Percentiles rank a stretch among this genome's conserved stretches.
Conservation (phyloP, 139 green algal genomes). For the Eudorina sp. region DNA sequence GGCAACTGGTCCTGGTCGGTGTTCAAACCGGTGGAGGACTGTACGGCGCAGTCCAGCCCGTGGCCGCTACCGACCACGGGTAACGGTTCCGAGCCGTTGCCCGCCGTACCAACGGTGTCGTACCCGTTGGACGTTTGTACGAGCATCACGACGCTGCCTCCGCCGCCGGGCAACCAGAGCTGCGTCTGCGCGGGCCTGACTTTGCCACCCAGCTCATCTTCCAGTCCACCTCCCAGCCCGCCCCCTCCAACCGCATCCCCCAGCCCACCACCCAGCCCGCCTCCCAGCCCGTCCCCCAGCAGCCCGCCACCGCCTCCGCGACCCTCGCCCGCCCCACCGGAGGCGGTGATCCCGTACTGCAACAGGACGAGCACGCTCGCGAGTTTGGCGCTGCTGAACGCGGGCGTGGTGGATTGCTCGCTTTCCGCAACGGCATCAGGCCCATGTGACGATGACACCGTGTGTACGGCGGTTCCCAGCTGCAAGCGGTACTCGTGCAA, state of each 20-base stretch:
- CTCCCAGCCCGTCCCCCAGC: too few relatives aligned
- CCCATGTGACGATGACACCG: not conserved
- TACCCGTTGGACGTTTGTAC: too few relatives aligned
- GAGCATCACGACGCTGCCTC: too few relatives aligned
- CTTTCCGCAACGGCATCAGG: not conserved
- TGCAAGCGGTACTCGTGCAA: slow-evolving; percentile 7
- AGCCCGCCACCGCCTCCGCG: not conserved
- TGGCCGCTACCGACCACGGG: not conserved
- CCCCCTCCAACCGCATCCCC: not conserved
- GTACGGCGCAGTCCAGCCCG: slow-evolving; percentile 12
- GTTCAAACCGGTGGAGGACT: slow-evolving; percentile 34
- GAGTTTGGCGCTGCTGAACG: not conserved
- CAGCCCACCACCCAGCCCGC: too few relatives aligned
- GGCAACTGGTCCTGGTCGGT: slow-evolving; percentile 4
- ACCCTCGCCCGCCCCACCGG: too few relatives aligned
- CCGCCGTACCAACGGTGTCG: not conserved
- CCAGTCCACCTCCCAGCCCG: too few relatives aligned
- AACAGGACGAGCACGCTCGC: not conserved
- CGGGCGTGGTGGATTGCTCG: not conserved
- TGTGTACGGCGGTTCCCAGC: not conserved
- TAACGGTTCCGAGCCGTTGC: too few relatives aligned
- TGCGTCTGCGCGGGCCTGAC: too few relatives aligned
- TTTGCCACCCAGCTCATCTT: too few relatives aligned
- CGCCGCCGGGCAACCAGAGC: too few relatives aligned
- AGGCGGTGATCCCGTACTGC: slow-evolving; percentile 29